These are phyloP conservation scores for Flaveria ramosissima DNA, from an alignment of 129 eudicot genomes.

Conservation along the genomic window DNA sequence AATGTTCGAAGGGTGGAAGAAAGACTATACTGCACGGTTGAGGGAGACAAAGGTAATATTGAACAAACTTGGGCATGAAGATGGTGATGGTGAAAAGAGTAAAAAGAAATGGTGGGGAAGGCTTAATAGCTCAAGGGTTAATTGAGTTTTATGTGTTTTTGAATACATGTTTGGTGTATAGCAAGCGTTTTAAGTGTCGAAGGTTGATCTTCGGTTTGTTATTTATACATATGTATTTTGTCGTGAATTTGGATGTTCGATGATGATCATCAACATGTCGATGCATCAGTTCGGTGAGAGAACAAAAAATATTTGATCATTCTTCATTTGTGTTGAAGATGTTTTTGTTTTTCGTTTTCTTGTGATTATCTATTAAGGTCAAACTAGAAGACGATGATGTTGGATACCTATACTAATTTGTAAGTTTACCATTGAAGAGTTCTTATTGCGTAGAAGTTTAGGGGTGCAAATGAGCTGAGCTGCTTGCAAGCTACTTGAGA, in stretches of 20 bases:
- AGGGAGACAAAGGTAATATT: constrained; percentile 90
- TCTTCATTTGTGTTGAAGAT: background rate
- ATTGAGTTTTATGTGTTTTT: constrained; percentile 26
- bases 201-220: background rate
- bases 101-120: constrained; percentile 95
- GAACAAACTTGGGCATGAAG: constrained; percentile 73
- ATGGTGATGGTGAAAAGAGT: constrained; percentile 54
- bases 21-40: constrained; percentile 78
- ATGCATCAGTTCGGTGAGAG: constrained; percentile 3
- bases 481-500: too few species aligned
- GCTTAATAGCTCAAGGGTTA: constrained; percentile 70
- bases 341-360: background rate
- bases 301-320: background rate
- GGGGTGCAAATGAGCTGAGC: too few species aligned
- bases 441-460: too few species aligned
- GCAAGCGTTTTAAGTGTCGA: constrained; percentile 1
- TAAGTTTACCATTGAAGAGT: too few species aligned
- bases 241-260: background rate
- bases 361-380: too few species aligned
- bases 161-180: constrained; percentile 8
- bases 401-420: too few species aligned
- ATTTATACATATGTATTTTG: background rate
- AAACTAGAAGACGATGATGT: too few species aligned
- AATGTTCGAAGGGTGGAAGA: constrained; percentile 97
- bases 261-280: background rate